Evolutionary conservation across 345 rosid genomes (phyloP).

Genomic region (Gossypium turneri): DNA sequence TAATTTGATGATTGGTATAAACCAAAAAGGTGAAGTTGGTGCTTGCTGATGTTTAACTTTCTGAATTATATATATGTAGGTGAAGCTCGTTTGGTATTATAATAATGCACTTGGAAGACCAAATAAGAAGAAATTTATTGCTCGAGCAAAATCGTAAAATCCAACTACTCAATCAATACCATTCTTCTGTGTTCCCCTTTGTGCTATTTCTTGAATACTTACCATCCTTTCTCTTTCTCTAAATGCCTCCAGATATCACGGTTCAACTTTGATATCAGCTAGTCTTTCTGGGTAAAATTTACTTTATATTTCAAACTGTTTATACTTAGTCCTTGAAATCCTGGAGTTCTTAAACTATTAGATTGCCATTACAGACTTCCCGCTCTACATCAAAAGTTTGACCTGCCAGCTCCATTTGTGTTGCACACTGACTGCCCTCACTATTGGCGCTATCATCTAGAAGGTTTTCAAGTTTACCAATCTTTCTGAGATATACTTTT

Average conservation of each 20-base stretch:
- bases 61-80: constrained; percentile 33
- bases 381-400: constrained; percentile 85
- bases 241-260: constrained; percentile 65
- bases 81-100: constrained; percentile 76
- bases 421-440: constrained; percentile 96
- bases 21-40: background rate
- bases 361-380: constrained; percentile 54
- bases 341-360: constrained; percentile 1
- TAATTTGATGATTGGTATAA: background rate
- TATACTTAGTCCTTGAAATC: constrained; percentile 6
- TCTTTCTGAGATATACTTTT: constrained; percentile 1
- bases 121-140: constrained; percentile 72
- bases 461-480: constrained; percentile 43
- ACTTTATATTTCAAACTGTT: background rate
- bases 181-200: constrained; percentile 4
- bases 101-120: constrained; percentile 78
- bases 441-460: constrained; percentile 93
- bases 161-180: background rate
- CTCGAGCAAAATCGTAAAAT: constrained; percentile 58
- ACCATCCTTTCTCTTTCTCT: constrained; percentile 7
- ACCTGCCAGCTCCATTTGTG: constrained; percentile 93
- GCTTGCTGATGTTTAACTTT: constrained; percentile 4
- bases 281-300: constrained; percentile 84
- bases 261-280: constrained; percentile 87
- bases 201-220: constrained; percentile 6